Evolutionary conservation across 1,139 yeast genomes (phyloP).

Genomic region (Yamadazyma spencermartinsiae): DNA sequence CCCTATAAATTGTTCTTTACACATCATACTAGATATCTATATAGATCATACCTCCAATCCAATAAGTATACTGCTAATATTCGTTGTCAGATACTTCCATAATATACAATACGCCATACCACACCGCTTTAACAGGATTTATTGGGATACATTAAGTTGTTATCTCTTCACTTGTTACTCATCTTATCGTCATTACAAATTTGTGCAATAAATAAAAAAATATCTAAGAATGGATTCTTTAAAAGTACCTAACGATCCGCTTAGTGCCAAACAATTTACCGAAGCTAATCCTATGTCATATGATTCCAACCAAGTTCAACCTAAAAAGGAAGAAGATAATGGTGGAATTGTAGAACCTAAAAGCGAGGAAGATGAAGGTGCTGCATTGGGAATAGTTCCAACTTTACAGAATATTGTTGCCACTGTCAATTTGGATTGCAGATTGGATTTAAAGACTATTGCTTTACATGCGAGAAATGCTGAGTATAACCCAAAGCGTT

Average conservation of each 20-base stretch:
- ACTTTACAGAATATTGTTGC: slow-evolving; percentile 97
- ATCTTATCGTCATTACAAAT: slow-evolving; percentile 1
- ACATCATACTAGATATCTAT: background rate
- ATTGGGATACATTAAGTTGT: slow-evolving; percentile 47
- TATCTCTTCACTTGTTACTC: slow-evolving; percentile 23
- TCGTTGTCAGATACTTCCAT: background rate
- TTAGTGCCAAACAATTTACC: slow-evolving; percentile 73
- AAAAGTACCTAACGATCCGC: slow-evolving; percentile 78
- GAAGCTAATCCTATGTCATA: slow-evolving; percentile 66
- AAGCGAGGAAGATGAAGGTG: slow-evolving; percentile 60
- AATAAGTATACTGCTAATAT: background rate
- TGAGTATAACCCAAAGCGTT: slow-evolving; percentile 95
- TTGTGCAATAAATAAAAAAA: background rate
- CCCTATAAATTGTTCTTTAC: background rate
- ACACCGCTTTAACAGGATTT: background rate
- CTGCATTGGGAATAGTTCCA: slow-evolving; percentile 92
- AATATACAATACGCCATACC: background rate
- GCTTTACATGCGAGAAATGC: slow-evolving; percentile 99
- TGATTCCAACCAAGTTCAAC: slow-evolving; percentile 20
- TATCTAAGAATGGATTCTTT: slow-evolving; percentile 60
- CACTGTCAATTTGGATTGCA: slow-evolving; percentile 93
- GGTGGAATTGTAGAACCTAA: slow-evolving; percentile 38
- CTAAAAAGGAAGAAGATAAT: slow-evolving; percentile 25
- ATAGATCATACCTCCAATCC: background rate
- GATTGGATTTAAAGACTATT: slow-evolving; percentile 92